Conservation (phyloP, 306 rosid species). For the Gleditsia sinensis region DNA sequence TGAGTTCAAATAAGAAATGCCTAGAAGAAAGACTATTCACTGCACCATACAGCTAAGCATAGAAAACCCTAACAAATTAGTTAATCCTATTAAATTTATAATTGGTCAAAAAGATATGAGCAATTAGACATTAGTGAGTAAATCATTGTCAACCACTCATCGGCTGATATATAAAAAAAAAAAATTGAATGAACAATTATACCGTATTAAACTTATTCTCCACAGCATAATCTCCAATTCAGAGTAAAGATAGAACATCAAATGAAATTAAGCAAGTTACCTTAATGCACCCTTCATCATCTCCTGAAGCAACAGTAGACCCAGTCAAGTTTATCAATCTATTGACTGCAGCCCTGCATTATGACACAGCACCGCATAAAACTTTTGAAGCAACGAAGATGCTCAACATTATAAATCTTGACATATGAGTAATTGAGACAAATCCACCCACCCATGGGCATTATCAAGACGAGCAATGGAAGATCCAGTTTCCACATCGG, state of each 20-base stretch:
- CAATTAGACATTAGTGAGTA: neutral
- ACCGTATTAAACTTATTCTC: neutral
- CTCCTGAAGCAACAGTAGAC: slow-evolving; percentile 86
- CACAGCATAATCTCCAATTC: slow-evolving; percentile 3
- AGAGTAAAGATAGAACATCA: slow-evolving; percentile 11
- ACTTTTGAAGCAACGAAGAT: slow-evolving; percentile 17
- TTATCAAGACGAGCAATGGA: slow-evolving; percentile 67
- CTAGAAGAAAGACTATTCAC: neutral
- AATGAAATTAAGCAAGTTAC: slow-evolving; percentile 40
- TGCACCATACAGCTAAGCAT: slow-evolving; percentile 1
- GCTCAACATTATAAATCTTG: neutral
- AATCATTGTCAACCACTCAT: neutral
- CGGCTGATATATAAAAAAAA: neutral
- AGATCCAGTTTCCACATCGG: slow-evolving; percentile 88
- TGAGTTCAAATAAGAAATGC: slow-evolving; percentile 3
- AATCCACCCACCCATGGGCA: slow-evolving; percentile 68
- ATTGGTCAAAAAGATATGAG: neutral
- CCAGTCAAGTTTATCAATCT: slow-evolving; percentile 73
- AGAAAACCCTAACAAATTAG: slow-evolving; percentile 7
- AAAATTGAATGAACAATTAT: neutral
- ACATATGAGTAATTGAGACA: slow-evolving; percentile 5
- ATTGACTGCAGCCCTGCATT: slow-evolving; percentile 68
- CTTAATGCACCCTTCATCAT: slow-evolving; percentile 86
- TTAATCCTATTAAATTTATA: neutral
- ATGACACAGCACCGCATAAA: neutral